Evolutionary conservation across 345 rosid genomes (phyloP).

Genomic region (Aurinia saxatilis): DNA sequence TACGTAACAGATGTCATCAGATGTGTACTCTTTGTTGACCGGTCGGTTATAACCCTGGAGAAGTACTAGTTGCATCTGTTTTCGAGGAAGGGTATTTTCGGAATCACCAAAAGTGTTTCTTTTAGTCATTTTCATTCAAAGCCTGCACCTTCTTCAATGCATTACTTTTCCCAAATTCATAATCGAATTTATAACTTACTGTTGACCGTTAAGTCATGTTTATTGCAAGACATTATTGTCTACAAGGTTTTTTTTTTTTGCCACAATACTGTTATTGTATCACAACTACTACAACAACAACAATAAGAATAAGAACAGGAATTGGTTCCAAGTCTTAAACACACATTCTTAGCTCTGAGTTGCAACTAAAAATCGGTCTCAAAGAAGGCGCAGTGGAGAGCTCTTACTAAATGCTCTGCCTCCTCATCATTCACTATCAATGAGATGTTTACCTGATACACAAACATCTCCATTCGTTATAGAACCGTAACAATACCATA

Average conservation of each 20-base stretch:
- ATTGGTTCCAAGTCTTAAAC: background rate
- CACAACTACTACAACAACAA: background rate
- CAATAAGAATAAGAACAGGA: background rate
- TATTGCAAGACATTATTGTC: background rate
- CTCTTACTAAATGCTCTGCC: slow-evolving; percentile 78
- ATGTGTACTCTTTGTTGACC: slow-evolving; percentile 17
- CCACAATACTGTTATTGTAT: background rate
- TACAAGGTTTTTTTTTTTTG: background rate
- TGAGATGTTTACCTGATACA: slow-evolving; percentile 75
- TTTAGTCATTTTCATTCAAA: background rate
- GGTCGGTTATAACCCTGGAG: slow-evolving; percentile 8
- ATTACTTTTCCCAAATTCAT: slow-evolving; percentile 5
- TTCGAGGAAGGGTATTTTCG: slow-evolving; percentile 12
- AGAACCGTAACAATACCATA: background rate
- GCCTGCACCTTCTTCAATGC: background rate
- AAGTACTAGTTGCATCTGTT: background rate
- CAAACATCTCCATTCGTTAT: background rate
- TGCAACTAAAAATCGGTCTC: slow-evolving; percentile 30
- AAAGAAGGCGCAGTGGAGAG: slow-evolving; percentile 74
- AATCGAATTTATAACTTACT: background rate
- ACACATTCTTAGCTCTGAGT: slow-evolving; percentile 6
- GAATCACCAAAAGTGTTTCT: background rate
- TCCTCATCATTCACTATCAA: slow-evolving; percentile 71
- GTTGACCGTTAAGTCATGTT: background rate
- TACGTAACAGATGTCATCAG: slow-evolving; percentile 24